Evolutionary conservation across 192 early-diverging fungal genomes (phyloP).

Genomic region (Entomortierella beljakovae): DNA sequence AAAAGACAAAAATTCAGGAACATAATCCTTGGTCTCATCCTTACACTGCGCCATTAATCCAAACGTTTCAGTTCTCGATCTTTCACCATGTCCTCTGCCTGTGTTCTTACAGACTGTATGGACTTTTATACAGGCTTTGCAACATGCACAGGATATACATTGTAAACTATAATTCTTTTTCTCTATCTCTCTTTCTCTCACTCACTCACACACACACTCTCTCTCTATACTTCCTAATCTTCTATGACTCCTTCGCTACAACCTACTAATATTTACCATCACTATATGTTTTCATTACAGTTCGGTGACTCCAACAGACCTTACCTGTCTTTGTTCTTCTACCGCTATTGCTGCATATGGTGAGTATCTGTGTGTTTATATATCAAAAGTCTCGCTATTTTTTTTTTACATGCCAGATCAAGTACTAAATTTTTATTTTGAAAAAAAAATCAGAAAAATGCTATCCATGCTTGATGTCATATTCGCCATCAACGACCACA

Average conservation of each 20-base stretch:
- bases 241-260: background rate
- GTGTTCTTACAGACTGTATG: constrained; percentile 14
- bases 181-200: background rate
- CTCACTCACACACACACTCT: background rate
- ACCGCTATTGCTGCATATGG: constrained; percentile 18
- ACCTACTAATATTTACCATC: no score
- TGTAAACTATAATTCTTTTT: constrained; percentile 1
- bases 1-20: no score
- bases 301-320: background rate
- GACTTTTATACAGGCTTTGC: constrained; percentile 6
- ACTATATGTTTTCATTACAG: background rate
- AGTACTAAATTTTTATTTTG: background rate
- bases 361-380: no score
- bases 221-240: background rate
- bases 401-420: no score
- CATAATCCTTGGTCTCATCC: background rate
- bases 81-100: constrained; percentile 4
- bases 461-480: constrained; percentile 32
- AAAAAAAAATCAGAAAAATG: constrained; percentile 17
- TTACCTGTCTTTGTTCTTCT: constrained; percentile 24
- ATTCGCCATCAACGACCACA: background rate
- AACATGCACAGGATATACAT: background rate
- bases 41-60: no score
- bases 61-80: background rate
- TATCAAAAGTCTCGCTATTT: no score